Conservation (phyloP, 306 rosid species). For the Gynostemma pentaphyllum region DNA sequence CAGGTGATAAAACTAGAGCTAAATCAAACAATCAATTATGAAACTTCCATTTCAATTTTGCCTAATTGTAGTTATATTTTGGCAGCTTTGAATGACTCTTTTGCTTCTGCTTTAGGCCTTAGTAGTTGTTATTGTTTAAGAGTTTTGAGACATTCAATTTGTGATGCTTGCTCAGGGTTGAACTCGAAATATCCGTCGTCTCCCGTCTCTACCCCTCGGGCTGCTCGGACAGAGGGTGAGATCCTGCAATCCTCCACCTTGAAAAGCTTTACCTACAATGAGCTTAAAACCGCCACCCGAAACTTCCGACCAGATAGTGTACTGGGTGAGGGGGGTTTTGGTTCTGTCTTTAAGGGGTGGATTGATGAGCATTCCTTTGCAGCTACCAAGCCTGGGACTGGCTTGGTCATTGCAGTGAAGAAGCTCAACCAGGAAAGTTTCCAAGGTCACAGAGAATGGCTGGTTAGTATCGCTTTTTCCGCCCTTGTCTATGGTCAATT, state of each 20-base stretch:
- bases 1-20: not conserved
- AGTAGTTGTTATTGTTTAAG: not conserved
- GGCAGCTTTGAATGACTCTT: not conserved
- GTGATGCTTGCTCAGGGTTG: constrained; percentile 26
- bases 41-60: not conserved
- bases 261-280: constrained; percentile 58
- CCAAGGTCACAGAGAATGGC: constrained; percentile 98
- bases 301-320: constrained; percentile 97
- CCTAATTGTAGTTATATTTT: not conserved
- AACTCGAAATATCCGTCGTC: constrained; percentile 33
- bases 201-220: constrained; percentile 39
- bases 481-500: not conserved
- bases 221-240: constrained; percentile 89
- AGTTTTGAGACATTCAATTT: not conserved
- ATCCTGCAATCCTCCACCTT: constrained; percentile 70
- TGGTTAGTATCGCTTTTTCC: constrained; percentile 47
- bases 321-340: constrained; percentile 97
- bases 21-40: not conserved
- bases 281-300: constrained; percentile 74
- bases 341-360: constrained; percentile 91
- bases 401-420: constrained; percentile 83
- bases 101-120: not conserved
- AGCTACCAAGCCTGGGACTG: constrained; percentile 79
- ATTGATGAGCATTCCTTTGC: constrained; percentile 63
- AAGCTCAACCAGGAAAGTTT: constrained; percentile 90